phyloP scores from a whole-genome alignment of 2,329 filamentous ascomycete species.

The Hypoxylon rubiginosum region DNA sequence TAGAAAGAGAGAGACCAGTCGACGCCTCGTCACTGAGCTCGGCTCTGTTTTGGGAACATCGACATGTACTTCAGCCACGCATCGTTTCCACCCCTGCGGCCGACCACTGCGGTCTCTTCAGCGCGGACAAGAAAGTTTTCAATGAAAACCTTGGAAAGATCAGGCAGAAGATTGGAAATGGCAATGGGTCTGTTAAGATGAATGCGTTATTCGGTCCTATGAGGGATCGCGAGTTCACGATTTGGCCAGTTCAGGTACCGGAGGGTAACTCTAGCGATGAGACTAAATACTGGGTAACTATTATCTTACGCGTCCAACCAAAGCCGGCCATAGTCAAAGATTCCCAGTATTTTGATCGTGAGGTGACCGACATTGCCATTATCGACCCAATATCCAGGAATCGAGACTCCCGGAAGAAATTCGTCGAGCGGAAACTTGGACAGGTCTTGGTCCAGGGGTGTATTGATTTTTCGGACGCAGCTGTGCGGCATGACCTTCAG shows the following conservation, averaged over 20 bases:
- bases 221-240: conserved; percentile 40
- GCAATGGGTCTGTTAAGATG: conserved; percentile 2
- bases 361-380: conserved; percentile 39
- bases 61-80: conserved; percentile 25
- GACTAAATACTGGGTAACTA: conserved; percentile 41
- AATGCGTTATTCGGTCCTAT: conserved; percentile 44
- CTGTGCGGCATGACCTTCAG: neutral
- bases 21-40: conserved; percentile 35
- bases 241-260: conserved; percentile 39
- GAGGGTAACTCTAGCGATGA: neutral
- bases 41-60: conserved; percentile 48
- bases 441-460: conserved; percentile 39
- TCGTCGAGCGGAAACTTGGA: conserved; percentile 26
- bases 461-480: conserved; percentile 22
- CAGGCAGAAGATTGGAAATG: neutral
- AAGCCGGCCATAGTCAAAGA: neutral
- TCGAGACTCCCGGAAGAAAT: conserved; percentile 13
- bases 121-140: conserved; percentile 10
- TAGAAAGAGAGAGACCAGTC: conserved; percentile 34
- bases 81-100: conserved; percentile 43
- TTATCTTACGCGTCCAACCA: conserved; percentile 33
- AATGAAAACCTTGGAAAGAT: conserved; percentile 26
- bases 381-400: conserved; percentile 36
- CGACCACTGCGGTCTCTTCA: conserved; percentile 43
- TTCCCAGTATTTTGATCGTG: conserved; percentile 18